Percentiles rank a stretch among this genome's conserved stretches.
Evolutionary conservation across 129 eudicot genomes (phyloP).

Genomic region (Mikania micrantha): DNA sequence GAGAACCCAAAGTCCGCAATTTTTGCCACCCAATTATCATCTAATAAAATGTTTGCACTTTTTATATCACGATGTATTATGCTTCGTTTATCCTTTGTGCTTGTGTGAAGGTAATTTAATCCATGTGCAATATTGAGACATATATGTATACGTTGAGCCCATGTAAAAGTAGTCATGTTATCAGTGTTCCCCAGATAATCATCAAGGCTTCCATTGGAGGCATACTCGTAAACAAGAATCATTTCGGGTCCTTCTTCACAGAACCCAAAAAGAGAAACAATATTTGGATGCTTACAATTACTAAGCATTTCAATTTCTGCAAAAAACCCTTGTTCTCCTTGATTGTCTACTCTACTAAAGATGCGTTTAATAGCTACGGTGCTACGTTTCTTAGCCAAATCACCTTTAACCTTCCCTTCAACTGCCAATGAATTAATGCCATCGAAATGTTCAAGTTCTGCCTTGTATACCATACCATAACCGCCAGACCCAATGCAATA

Average conservation of each 20-base stretch:
- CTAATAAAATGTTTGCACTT: neutral
- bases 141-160: neutral
- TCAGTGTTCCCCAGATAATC: neutral
- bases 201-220: neutral
- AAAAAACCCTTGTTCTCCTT: neutral
- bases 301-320: constrained; percentile 4
- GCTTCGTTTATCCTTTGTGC: neutral
- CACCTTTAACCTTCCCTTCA: neutral
- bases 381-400: neutral
- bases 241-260: neutral
- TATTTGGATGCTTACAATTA: neutral
- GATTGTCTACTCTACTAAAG: neutral
- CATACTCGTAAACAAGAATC: neutral
- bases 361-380: neutral
- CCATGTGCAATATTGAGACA: constrained; percentile 6
- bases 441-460: neutral
- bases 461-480: neutral
- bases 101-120: neutral
- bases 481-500: neutral
- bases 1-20: neutral
- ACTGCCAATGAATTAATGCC: neutral
- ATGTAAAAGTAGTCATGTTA: neutral
- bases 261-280: neutral
- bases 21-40: neutral
- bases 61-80: neutral